Percentiles rank a stretch among this genome's conserved stretches.
Conservation (phyloP, 768 basidiomycete genomes). For the Pleurotus salmoneostramineus region DNA sequence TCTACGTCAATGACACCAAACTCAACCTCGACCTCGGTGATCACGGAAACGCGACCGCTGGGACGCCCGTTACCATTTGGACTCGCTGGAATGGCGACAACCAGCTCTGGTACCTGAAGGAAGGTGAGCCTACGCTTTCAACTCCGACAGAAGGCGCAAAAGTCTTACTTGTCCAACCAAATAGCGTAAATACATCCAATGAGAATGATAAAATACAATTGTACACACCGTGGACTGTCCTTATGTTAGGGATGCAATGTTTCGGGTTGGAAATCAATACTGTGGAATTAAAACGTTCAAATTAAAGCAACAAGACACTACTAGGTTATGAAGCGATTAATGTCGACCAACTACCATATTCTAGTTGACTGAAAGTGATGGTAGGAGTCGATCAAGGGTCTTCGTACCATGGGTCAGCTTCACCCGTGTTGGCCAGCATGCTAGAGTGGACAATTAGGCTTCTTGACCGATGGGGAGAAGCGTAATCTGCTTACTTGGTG, state of each 20-base stretch:
- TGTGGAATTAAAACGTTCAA: no score
- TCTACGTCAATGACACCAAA: neutral
- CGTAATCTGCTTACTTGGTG: neutral
- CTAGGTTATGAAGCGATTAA: no score
- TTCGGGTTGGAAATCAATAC: no score
- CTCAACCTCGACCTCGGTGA: slow-evolving; percentile 3
- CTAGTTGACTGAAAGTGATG: no score
- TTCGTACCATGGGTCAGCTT: neutral
- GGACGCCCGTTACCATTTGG: neutral
- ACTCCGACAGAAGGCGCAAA: neutral
- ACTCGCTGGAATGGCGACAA: neutral
- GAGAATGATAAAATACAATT: no score
- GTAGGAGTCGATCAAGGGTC: neutral
- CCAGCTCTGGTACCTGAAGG: neutral
- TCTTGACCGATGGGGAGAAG: neutral
- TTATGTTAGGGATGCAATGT: no score
- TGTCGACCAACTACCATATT: no score
- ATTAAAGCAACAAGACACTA: no score
- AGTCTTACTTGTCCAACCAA: no score
- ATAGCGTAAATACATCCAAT: no score
- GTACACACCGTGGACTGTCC: no score
- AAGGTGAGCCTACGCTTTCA: neutral
- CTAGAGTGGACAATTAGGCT: neutral
- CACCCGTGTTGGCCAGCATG: neutral
- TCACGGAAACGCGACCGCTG: slow-evolving; percentile 3